Base-by-base conservation (phyloP, 1,139 yeast species). In the Geotrichum candidum region DNA sequence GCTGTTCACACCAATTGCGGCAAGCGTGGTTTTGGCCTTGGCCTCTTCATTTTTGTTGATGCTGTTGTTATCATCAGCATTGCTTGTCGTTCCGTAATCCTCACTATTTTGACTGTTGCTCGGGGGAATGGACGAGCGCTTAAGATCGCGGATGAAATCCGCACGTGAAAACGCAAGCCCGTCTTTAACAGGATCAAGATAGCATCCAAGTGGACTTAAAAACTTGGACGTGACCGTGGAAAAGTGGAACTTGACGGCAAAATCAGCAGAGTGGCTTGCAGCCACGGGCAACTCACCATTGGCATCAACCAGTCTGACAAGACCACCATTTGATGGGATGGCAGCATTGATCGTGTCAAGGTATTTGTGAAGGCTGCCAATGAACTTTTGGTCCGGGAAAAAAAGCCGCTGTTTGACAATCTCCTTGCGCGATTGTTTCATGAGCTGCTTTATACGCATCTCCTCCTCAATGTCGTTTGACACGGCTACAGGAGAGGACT, bases 141-240 rank as follows among this genome's bases (percentile, higher is more conserved):
- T 41, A n/a, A 50, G 33, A 22, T 56, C 58, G 48, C 31, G 11
- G 18, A 56, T 56, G 18, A 56, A 56, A 3, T 56, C 58, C 11
- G 53, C 11, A 2, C 51, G 53, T n/a, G 58, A 56, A 48, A 56
- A 56, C 4, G 18, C 58, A 22, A 56, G 58, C 23, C 38, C 23
- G 15, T 15, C 18, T n/a, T 54, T 25, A 6, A 35, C 29, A 10
- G 58, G 58, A 33, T 56, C 58, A 2, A 56, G 48, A 29, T 56
- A 56, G 33, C 58, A 56, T 4, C 48, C 58, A 22, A 69, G 61
- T 23, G 72, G 72, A 5, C 68, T 63, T n/a, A 69, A 59, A 41
- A 69, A 61, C 58, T 62, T 65, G 38, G 70, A 63, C 5, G 69
- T 68, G n/a, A 69, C 59, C 3, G 70, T 66, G 3, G 71, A 69